Evolutionary conservation across 1,284 basidiomycete genomes (phyloP), one percentile per base, ranked within the genome.

Genomic region (Trichosporon coremiiforme): DNA sequence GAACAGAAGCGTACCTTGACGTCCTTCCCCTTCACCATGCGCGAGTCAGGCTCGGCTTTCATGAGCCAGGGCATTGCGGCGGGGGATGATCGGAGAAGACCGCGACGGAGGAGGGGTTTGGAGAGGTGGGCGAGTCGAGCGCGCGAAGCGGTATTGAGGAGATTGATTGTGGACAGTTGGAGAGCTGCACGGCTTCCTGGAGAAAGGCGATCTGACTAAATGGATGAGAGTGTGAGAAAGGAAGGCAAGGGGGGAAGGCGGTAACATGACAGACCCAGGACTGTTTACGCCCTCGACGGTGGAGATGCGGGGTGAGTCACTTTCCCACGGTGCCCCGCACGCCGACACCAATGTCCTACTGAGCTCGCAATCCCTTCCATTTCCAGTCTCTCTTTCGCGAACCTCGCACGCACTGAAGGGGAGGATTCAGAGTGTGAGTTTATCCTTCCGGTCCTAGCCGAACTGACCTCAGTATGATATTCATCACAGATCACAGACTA

Each of bases 11-110:
- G 66, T 75, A 91, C 93, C 87, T 93, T 94, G 75, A 95, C 92
- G 77, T 95, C 93, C 79, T 91, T 93, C 45, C 93, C 93, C 78
- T 94, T 95, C 45, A 93, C 92, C 62, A 95, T 83, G 68, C 93
- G 88, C 38, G 91, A 89, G 75, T 95, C 90, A 25, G 94, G 94
- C 83, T 95, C 94, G 7, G 94, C 94, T 83, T 96, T 96, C 86
- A 95, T 89, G 22, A 96, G 87, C 92, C 93, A 95, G 31, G 80
- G 79, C 81, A 83, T 83, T 50, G 55, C 74, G 71, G 22, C 10
- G 13, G 33, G 31, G 20, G 35, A 3, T 15, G 53, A 38, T 10
- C 9, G 57, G 10, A 17, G 31, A n/a, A 35, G 25, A 12, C n/a
- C 53, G 53, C 15, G 53, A 29, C 10, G 22, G 36, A 12, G 36